Percentiles rank a stretch among this genome's conserved stretches.
phyloP scores from a whole-genome alignment of 2,329 filamentous ascomycete species.

The Leptodontidium sp. region DNA sequence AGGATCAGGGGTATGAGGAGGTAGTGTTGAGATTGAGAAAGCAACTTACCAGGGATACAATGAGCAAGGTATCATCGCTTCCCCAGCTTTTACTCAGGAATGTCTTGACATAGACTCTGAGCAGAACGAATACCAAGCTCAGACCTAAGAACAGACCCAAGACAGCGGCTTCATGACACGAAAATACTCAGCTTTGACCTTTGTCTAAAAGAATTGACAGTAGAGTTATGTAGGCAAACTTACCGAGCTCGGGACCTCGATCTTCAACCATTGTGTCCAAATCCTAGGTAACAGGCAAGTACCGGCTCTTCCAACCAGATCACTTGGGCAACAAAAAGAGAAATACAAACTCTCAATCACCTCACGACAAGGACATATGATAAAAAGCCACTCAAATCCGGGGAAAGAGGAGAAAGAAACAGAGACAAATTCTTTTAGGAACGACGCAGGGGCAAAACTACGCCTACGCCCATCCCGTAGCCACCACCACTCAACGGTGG shows the following conservation, averaged over 20 bases:
- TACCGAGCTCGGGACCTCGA: constrained; percentile 33
- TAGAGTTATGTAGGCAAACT: background rate
- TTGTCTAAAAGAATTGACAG: background rate
- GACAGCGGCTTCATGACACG: constrained; percentile 31
- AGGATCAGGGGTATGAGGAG: background rate
- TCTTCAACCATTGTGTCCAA: constrained; percentile 24
- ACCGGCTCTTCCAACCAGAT: too few relatives aligned
- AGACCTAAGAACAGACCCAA: constrained; percentile 36
- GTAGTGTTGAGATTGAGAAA: background rate
- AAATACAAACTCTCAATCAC: too few relatives aligned
- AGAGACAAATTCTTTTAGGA: too few relatives aligned
- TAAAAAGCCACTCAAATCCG: background rate
- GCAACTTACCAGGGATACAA: constrained; percentile 35
- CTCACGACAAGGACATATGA: background rate
- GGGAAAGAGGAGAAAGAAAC: background rate
- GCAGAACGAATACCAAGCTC: constrained; percentile 37
- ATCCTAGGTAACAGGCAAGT: too few relatives aligned
- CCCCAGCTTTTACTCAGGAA: constrained; percentile 40
- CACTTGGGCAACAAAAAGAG: too few relatives aligned
- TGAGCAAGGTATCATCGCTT: constrained; percentile 39
- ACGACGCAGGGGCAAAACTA: too few relatives aligned
- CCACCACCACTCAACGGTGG: background rate
- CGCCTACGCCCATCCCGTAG: constrained; percentile 2
- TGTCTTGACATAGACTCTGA: constrained; percentile 39
- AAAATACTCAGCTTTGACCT: constrained; percentile 16